Conservation (phyloP, 2,329 filamentous ascomycete genomes). For the Cladosporium phlei region DNA sequence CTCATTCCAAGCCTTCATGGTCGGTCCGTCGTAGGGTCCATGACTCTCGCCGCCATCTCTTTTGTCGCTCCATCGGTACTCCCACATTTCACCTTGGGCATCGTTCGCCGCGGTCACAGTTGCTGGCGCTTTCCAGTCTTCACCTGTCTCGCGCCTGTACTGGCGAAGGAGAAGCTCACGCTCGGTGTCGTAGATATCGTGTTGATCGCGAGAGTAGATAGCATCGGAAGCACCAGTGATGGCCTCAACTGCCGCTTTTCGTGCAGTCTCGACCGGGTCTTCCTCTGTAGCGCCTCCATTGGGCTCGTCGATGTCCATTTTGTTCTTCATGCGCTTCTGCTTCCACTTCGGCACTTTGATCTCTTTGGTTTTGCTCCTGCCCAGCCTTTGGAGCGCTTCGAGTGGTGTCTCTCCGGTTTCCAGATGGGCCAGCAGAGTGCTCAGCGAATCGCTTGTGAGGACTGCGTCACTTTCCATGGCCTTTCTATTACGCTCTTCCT, state of each 20-base stretch:
- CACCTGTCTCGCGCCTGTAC: slow-evolving; percentile 78
- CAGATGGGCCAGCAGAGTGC: slow-evolving; percentile 65
- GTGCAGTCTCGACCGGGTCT: slow-evolving; percentile 63
- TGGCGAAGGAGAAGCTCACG: slow-evolving; percentile 77
- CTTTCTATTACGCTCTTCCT: slow-evolving; percentile 67
- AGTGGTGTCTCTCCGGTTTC: slow-evolving; percentile 80
- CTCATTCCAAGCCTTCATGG: slow-evolving; percentile 87
- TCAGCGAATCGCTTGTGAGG: slow-evolving; percentile 68
- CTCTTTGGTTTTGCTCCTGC: slow-evolving; percentile 54
- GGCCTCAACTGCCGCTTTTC: slow-evolving; percentile 69
- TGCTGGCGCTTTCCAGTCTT: slow-evolving; percentile 63
- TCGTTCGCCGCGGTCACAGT: slow-evolving; percentile 19
- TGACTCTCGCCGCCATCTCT: slow-evolving; percentile 73
- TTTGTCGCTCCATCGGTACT: slow-evolving; percentile 88
- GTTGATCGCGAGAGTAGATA: slow-evolving; percentile 73
- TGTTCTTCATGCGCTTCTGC: slow-evolving; percentile 47
- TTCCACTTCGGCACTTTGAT: slow-evolving; percentile 56
- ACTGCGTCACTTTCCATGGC: slow-evolving; percentile 70
- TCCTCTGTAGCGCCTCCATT: slow-evolving; percentile 32
- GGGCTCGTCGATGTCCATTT: slow-evolving; percentile 64
- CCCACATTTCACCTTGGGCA: slow-evolving; percentile 58
- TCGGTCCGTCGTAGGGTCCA: slow-evolving; percentile 78
- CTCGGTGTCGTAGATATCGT: slow-evolving; percentile 88
- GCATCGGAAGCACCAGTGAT: slow-evolving; percentile 90
- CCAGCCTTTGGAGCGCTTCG: slow-evolving; percentile 76